Evolutionary conservation across 2,329 filamentous ascomycete species (phyloP).

Genomic region (Tolypocladium amazonense): DNA sequence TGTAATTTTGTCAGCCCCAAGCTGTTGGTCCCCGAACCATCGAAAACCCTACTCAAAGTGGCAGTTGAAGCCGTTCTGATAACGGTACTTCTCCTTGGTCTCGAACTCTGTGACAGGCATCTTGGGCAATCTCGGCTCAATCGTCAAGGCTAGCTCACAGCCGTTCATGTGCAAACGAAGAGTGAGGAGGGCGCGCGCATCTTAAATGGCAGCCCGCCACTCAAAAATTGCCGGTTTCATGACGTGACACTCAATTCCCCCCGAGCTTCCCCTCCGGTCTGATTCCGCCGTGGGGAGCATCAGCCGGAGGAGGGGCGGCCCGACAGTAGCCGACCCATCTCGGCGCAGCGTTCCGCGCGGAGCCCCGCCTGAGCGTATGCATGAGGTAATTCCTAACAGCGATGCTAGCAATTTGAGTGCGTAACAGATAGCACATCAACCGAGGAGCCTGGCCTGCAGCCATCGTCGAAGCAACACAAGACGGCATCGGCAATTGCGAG

Average conservation of each 20-base stretch:
- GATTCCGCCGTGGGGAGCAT: constrained; percentile 12
- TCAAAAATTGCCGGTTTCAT: background rate
- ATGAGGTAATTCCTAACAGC: background rate
- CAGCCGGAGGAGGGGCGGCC: constrained; percentile 9
- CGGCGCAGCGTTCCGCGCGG: constrained; percentile 12
- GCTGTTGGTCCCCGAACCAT: too few relatives aligned
- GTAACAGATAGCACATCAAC: background rate
- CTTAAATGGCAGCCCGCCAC: background rate
- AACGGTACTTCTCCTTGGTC: constrained; percentile 52
- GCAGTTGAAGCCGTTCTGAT: constrained; percentile 67
- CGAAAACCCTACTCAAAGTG: constrained; percentile 57
- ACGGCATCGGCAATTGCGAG: background rate
- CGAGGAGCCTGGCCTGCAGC: background rate
- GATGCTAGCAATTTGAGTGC: background rate
- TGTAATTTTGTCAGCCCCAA: constrained; percentile 19
- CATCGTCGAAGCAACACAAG: background rate
- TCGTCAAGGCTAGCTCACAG: background rate
- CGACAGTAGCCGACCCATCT: constrained; percentile 16
- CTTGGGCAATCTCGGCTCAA: constrained; percentile 5
- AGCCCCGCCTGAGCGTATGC: background rate
- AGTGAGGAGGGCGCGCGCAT: background rate
- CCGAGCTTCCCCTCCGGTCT: background rate
- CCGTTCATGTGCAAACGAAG: background rate
- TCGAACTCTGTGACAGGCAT: constrained; percentile 42
- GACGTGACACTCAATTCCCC: background rate